Base-by-base conservation (phyloP, 1,139 yeast genomes). In the Arxiozyma slooffiae region DNA sequence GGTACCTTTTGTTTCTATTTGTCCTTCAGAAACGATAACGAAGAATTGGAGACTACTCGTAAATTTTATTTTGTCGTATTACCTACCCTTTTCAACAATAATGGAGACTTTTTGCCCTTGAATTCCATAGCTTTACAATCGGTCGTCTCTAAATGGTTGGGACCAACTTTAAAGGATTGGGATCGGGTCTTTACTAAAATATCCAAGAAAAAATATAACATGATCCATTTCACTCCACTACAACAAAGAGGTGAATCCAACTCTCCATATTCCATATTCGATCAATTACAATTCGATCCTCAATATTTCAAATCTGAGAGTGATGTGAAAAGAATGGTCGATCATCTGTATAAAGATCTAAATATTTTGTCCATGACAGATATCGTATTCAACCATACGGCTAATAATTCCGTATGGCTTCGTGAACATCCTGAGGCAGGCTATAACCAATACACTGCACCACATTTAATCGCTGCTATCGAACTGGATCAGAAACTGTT, bases 171-270 rank as follows among this genome's bases (percentile, higher is more conserved):
- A 23, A 20, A 42, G 1, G 74, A 78, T 34, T 92, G 97, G 97
- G 79, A 79, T 52, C 64, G 70, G 1, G 71, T 86, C 53, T 84
- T 92, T 53, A 63, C 67, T 4, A 76, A 78, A 48, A 77, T 92
- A 44, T 71, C 81, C 18, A 66, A 69, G 9, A 92, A 92, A 67
- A 92, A 94, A 20, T 92, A 90, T 72, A 92, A 92, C 67, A 87
- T 90, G 96, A 73, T 92, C 46, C 98, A 92, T 70, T 92, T 92
- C 66, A 89, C 97, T 1, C 98, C 98, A 0, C 73, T 92, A 56
- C 97, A 90, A 67, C 71, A 81, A 56, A 76, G 97, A 48, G 98
- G 98, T 26, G 82, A 76, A 52, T 86, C 96, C 0, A 78, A 90
- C 65, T 89, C 97, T 8, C 97, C 98, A 0, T 92, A 90, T 63